phyloP scores from a whole-genome alignment of 2,329 filamentous ascomycete genomes.

The Plectosphaerella cucumerina region DNA sequence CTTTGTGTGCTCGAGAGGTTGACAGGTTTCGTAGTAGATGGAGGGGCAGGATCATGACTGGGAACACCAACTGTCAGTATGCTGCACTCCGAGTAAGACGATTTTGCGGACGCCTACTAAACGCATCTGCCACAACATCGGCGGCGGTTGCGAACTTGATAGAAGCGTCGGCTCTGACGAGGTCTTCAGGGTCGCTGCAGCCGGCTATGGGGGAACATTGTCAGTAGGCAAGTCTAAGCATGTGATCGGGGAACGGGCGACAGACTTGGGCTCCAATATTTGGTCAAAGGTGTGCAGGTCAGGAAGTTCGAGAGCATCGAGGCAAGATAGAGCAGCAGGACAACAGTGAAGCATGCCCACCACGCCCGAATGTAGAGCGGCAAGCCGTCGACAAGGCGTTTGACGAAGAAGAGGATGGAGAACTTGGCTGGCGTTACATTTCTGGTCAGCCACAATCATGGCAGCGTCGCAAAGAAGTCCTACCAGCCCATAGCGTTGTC shows the following conservation, averaged over 20 bases:
- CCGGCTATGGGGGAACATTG: background rate
- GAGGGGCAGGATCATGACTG: conserved; percentile 7
- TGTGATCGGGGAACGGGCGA: background rate
- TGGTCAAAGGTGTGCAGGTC: conserved; percentile 6
- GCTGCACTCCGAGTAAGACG: too few relatives aligned
- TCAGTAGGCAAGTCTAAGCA: too few relatives aligned
- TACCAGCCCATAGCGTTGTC: conserved; percentile 7
- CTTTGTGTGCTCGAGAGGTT: conserved; percentile 4
- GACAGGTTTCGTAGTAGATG: conserved; percentile 5
- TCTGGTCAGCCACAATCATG: background rate
- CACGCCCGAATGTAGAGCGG: conserved; percentile 6
- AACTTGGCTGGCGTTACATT: background rate
- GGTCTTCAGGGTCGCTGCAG: conserved; percentile 5
- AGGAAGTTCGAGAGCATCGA: conserved; percentile 6
- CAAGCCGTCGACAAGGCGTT: conserved; percentile 2
- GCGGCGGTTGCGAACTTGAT: conserved; percentile 6
- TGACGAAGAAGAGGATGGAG: conserved; percentile 6
- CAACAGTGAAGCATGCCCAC: conserved; percentile 1
- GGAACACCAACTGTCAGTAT: too few relatives aligned
- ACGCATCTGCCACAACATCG: conserved; percentile 1
- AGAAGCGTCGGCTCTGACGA: conserved; percentile 4
- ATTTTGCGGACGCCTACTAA: background rate
- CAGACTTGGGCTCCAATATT: conserved; percentile 7
- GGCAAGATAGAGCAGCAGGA: conserved; percentile 5
- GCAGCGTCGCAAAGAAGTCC: background rate